Percentiles rank a stretch among this genome's conserved stretches.
phyloP scores from a whole-genome alignment of 164 flowering plant genomes.

The Sextonia rubra region DNA sequence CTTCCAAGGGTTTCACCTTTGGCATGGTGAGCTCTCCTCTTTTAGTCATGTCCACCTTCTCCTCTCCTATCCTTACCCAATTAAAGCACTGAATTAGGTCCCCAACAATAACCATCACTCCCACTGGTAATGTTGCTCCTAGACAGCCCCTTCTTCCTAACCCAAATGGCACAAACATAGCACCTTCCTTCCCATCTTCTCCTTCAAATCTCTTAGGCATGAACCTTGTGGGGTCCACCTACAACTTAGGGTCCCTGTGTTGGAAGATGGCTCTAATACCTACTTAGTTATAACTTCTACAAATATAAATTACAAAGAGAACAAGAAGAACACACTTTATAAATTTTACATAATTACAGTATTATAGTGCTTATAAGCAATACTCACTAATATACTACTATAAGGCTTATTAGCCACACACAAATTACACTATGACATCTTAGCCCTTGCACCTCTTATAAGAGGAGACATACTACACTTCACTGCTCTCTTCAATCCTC shows the following conservation, averaged over 20 bases:
- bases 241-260: slow-evolving; percentile 26
- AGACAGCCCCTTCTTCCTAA: slow-evolving; percentile 32
- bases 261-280: too few species aligned
- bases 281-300: too few species aligned
- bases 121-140: slow-evolving; percentile 17
- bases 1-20: slow-evolving; percentile 19
- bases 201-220: slow-evolving; percentile 19
- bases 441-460: too few species aligned
- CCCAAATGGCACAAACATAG: slow-evolving; percentile 27
- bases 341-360: too few species aligned
- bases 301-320: too few species aligned
- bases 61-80: slow-evolving; percentile 24
- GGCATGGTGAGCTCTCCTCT: slow-evolving; percentile 16
- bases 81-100: slow-evolving; percentile 27
- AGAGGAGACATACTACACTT: too few species aligned
- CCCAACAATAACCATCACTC: slow-evolving; percentile 20
- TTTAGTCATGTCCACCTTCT: slow-evolving; percentile 21
- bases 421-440: too few species aligned
- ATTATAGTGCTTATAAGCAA: too few species aligned
- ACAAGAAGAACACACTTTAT: too few species aligned
- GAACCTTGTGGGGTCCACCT: slow-evolving; percentile 15
- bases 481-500: too few species aligned
- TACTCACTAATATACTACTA: too few species aligned
- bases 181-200: slow-evolving; percentile 5
- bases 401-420: too few species aligned